Evolutionary conservation across 441 rosid genomes (phyloP).

Genomic region (Omphalea diandra): DNA sequence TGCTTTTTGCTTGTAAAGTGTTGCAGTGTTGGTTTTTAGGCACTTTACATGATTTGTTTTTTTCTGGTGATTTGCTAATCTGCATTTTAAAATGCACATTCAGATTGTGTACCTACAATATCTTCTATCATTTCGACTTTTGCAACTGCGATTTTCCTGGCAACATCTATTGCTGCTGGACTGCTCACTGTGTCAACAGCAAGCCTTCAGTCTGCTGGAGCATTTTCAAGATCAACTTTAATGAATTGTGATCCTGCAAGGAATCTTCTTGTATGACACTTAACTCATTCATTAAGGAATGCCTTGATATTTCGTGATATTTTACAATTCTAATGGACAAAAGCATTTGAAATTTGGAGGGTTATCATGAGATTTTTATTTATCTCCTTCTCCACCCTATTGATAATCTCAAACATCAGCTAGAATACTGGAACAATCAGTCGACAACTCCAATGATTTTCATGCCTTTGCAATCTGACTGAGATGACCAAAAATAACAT

Average conservation of each 20-base stretch:
- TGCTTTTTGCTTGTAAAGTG: constrained; percentile 4
- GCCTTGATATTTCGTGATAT: neutral
- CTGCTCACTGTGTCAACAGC: constrained; percentile 83
- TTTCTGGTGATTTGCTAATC: constrained; percentile 20
- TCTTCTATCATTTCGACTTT: constrained; percentile 48
- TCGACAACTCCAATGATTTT: neutral
- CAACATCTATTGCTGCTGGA: constrained; percentile 60
- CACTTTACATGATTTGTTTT: too few species aligned
- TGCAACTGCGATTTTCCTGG: constrained; percentile 55
- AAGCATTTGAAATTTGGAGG: neutral
- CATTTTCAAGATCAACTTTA: constrained; percentile 57
- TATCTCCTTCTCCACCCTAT: neutral
- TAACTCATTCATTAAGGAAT: neutral
- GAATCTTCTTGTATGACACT: constrained; percentile 69
- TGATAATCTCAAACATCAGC: too few species aligned
- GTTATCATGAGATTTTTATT: neutral
- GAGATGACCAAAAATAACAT: neutral
- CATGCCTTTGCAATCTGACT: too few species aligned
- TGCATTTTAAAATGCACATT: constrained; percentile 10
- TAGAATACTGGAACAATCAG: neutral
- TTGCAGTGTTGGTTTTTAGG: neutral
- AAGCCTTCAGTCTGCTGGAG: constrained; percentile 68
- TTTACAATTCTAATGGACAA: neutral
- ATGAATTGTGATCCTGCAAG: constrained; percentile 68
- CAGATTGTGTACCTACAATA: constrained; percentile 66